Evolutionary conservation across 768 basidiomycete genomes (phyloP), one percentile per base, ranked within the genome.

Genomic region (Phanerodontia chrysosporium): DNA sequence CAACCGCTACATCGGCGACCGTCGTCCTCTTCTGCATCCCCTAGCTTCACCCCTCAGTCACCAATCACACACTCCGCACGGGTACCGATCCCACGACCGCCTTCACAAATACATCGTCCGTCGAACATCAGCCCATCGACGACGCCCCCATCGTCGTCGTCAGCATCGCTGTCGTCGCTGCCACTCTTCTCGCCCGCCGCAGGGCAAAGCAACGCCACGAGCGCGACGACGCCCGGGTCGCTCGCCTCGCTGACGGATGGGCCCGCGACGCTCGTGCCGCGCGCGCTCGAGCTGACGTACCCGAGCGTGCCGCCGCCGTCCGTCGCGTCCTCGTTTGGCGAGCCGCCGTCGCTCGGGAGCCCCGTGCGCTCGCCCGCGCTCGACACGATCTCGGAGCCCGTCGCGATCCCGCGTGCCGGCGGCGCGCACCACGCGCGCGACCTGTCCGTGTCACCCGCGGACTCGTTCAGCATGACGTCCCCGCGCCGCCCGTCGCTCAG

Each of bases 301-400:
- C 91, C 91, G 0, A 86, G 85, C 6, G 92, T 92, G 0, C 91
- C 92, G 1, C 91, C 91, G 12, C 91, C 91, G 2, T 74, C 70
- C 8, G 60, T 71, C 5, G 66, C 68, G 2, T 71, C 70, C 7
- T 71, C 70, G 10, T 86, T 90, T 63, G 90, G 90, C 14, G 61
- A 62, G 10, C 44, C 57, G 5, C 57, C 52, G 2, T 87, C 86
- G 5, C 29, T 49, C 6, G 61, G 36, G 4, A 59, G 61, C 35
- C 58, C 58, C 54, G 28, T 35, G 21, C 27, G 24, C 22, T 56
- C 58, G 9, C 58, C 44, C 2, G 28, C 32, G 10, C 32, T 45
- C 18, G 51, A 58, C 30, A 51, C 54, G 2, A 54, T 35, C 29
- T 16, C 46, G 14, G 53, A 25, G 24, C 62, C 62, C 14, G 45